A percentile compares a stretch with the other conserved stretches of the same genome.
These are phyloP conservation scores for Trypanosoma rangeli DNA, from an alignment of 208 protist genomes.

Conservation along the genomic window DNA sequence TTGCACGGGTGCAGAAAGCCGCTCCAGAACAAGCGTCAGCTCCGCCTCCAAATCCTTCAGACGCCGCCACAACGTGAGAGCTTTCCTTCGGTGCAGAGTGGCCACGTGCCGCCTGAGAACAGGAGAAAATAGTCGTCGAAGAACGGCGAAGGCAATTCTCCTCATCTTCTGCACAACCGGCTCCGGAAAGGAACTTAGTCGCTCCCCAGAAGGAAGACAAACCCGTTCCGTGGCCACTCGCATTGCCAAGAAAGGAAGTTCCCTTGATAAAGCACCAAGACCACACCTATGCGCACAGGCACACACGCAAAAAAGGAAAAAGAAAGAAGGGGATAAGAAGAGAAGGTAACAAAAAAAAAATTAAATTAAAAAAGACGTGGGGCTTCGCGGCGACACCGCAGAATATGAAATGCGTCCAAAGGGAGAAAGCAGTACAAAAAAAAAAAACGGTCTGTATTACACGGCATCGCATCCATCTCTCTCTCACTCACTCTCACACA, in stretches of 20 bases:
- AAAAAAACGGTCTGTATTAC: neutral
- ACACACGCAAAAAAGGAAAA: conserved; percentile 1
- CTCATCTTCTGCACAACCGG: conserved; percentile 45
- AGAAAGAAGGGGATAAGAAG: neutral
- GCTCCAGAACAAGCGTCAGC: conserved; percentile 29
- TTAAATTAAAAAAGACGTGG: neutral
- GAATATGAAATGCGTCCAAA: neutral
- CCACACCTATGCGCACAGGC: neutral
- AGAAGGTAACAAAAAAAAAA: neutral
- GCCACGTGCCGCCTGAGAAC: conserved; percentile 33
- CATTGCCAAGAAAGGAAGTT: neutral
- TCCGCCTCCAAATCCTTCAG: conserved; percentile 28
- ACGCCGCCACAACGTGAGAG: conserved; percentile 22
- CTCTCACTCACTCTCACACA: neutral
- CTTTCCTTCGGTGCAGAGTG: conserved; percentile 20
- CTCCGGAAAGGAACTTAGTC: conserved; percentile 23
- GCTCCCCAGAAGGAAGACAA: conserved; percentile 22
- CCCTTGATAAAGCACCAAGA: neutral
- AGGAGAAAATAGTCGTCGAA: conserved; percentile 47
- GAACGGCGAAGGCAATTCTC: conserved; percentile 38
- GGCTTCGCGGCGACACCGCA: neutral
- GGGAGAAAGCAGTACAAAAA: neutral
- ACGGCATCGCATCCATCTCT: neutral
- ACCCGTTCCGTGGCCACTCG: neutral
- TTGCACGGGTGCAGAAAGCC: conserved; percentile 34